phyloP scores from a whole-genome alignment of 306 rosid genomes.

The Dalbergia cultrata region DNA sequence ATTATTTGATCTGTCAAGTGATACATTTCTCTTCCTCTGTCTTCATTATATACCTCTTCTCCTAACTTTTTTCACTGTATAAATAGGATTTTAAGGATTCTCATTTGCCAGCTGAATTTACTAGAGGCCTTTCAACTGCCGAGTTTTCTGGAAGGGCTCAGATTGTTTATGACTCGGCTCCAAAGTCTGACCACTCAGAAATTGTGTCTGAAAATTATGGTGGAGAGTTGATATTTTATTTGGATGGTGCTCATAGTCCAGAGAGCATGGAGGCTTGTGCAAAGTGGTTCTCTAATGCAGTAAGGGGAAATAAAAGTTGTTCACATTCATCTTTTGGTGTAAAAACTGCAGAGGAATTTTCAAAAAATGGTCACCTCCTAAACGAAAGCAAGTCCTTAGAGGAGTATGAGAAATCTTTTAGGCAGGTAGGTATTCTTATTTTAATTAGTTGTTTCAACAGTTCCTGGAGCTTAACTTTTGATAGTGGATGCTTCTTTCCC shows the following conservation, averaged over 20 bases:
- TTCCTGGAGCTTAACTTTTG: slow-evolving; percentile 19
- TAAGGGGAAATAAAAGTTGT: slow-evolving; percentile 45
- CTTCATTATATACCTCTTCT: slow-evolving; percentile 10
- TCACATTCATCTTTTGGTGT: slow-evolving; percentile 42
- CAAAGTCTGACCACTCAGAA: slow-evolving; percentile 44
- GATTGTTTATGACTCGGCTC: slow-evolving; percentile 58
- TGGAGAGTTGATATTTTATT: slow-evolving; percentile 74
- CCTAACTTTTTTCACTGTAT: slow-evolving; percentile 24
- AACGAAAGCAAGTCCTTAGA: slow-evolving; percentile 40
- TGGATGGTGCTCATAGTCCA: slow-evolving; percentile 94
- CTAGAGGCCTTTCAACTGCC: slow-evolving; percentile 76
- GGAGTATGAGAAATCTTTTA: slow-evolving; percentile 50
- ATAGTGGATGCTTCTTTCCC: neutral
- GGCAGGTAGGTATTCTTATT: slow-evolving; percentile 33
- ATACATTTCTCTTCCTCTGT: neutral
- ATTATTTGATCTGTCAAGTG: slow-evolving; percentile 24
- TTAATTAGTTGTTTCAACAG: slow-evolving; percentile 3
- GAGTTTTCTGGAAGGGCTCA: slow-evolving; percentile 77
- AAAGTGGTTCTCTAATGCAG: slow-evolving; percentile 55
- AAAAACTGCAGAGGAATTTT: slow-evolving; percentile 43
- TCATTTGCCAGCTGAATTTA: slow-evolving; percentile 66
- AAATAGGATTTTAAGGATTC: slow-evolving; percentile 49
- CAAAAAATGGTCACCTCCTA: slow-evolving; percentile 48
- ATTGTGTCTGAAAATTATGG: slow-evolving; percentile 47
- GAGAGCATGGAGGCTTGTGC: slow-evolving; percentile 82